Base-by-base conservation (phyloP, 805 yeast species). In the Yamadazyma sp. region DNA sequence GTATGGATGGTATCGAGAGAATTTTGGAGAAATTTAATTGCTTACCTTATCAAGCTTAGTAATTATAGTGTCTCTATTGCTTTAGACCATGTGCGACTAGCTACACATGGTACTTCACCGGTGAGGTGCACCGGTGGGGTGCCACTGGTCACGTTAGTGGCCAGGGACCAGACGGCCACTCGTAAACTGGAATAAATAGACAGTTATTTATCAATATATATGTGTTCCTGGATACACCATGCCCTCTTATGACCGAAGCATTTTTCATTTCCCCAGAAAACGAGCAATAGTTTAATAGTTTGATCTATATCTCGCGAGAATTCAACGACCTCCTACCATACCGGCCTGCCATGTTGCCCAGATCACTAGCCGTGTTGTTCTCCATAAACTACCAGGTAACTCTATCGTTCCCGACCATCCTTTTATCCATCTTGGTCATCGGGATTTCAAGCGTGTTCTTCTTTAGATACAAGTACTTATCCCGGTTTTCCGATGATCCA, bases 381-480 rank as follows among this genome's bases (percentile, higher is more conserved):
- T 70, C 80, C 10, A 57, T 57, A 23, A 69, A 70, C 35, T 67
- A 74, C 51, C 74, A 70, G 44, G 65, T 80, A 15, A 72, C 80
- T 1, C 56, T 80, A 13, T 67, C 78, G 6, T 66, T 79, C 24
- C 65, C 76, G 31, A 64, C 80, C 13, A 41, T 80, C 3, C 43
- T 73, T 1, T 37, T 70, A 0, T 39, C 67, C 4, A 30, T 65
- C 3, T 35, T 59, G 1, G 38, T 62, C 0, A 42, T 68, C 1
- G 49, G 61, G 1, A 54, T 66, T 0, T 40, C 68, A 1, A 53
- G 67, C 14, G 73, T 73, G 52, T 63, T 75, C 1, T 51, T 78
- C 26, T 71, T 83, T 5, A 62, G 93, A 29, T 82, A 84, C 59
- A 72, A 74, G 37, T 79, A 78, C 38, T 60, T 83, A 14, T 81